Evolutionary conservation across 2,329 filamentous ascomycete species (phyloP), one percentile per base, ranked within the genome.

Genomic region (Byssoonygena ceratinophila): DNA sequence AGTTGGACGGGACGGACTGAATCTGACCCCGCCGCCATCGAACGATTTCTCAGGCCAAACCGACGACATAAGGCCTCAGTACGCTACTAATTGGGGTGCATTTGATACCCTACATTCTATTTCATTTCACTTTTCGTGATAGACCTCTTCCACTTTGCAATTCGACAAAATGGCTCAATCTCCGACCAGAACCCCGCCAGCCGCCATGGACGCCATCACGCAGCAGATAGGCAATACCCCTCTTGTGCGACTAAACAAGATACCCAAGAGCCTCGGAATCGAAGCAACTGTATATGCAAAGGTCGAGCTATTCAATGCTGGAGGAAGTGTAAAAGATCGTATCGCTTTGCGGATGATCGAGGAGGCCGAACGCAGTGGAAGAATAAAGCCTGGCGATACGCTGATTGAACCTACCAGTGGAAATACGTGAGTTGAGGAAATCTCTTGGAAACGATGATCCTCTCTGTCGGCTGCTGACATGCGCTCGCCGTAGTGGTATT

Each of bases 281-380:
- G 82, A 92, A 67, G 87, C 86, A 53, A 84, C 88, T 51, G 84
- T 96, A 46, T 95, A 91, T 68, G 90, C 84, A 57, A 96, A 96
- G 71, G 79, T 90, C 54, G 90, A 96, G 71, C 82, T 89, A 55
- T 94, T 95, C 78, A 95, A 94, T 72, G 88, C 90, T 11, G 90
- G 90, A 54, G 90, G 90, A 59, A 92, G 86, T 66, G 86, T 95
- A 65, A 96, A 96, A 72, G 90, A 96, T 72, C 80, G 90, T 56
- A 98, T 98, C 67, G 92, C 92, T 20, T 74, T 96, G 67, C 86
- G 92, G 64, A 98, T 98, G 92, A 85, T 98, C 57, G 90, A 97
- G 72, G 86, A 91, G 68, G 92, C 92, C 12, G 92, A 98, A 77
- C 82, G 81, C 66, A 84, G 80, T 49, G 92, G 92, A 43, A 83